Evolutionary conservation across 345 rosid genomes (phyloP), one percentile per base, ranked within the genome.

Genomic region (Citrus medica): DNA sequence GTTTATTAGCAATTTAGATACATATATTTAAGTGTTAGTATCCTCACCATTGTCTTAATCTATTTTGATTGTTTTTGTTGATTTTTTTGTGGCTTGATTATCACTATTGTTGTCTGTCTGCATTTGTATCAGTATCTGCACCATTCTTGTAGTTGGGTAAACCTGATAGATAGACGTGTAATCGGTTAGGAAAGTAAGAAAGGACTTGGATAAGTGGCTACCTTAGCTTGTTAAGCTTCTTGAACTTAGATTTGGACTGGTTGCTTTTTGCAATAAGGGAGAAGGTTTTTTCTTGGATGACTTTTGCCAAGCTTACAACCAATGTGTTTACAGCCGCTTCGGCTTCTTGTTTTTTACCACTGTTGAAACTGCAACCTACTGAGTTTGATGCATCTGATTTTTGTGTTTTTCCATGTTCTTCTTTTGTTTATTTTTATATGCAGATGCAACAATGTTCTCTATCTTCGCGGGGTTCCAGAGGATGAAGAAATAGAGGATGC

Each of bases 371-470:
- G 65, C 16, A n/a, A 63, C 22, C 9, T 7, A 10, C 65, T 0
- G 1, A 24, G 32, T 67, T 67, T 7, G 33, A n/a, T 35, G 21
- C 8, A 35, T 67, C 64, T 66, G n/a, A 35, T 27, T 33, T 27
- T 32, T 56, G 27, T 53, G 17, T 53, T 51, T 5, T 53, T 1
- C 2, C 22, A 0, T 46, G 1, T 46, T 16, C 1, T 46, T 46
- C 51, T 12, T 46, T 46, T 42, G 42, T 37, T 32, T 19, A 14
- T 30, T 67, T 27, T 33, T 9, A 14, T 73, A 61, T 67, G 74
- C 91, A 93, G 99, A 85, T 95, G 99, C 88, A 93, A 93, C 89
- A 95, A 93, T 25, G 98, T 93, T 40, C 91, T 95, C 67, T 89
- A 93, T 81, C 86, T 95, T 77, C 93, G 97, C 6, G 99, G 99